Evolutionary conservation across 352 stramenopile species (phyloP).

Genomic region (Pythium brachiatum): DNA sequence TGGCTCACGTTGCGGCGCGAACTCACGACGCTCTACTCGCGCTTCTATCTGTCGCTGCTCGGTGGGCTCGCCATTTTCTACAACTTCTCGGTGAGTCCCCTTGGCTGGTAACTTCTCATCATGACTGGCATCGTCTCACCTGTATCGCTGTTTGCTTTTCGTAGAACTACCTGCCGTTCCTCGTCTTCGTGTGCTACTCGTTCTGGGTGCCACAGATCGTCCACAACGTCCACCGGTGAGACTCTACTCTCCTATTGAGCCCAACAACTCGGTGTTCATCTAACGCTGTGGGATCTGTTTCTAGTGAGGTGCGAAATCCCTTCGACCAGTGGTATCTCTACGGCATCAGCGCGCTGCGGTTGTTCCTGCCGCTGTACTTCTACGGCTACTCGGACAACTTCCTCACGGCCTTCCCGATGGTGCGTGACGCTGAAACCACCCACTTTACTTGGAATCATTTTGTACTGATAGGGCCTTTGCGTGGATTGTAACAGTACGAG

Average conservation of each 20-base stretch:
- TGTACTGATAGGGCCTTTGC: too few species aligned
- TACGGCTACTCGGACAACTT: conserved; percentile 95
- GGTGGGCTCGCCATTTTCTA: conserved; percentile 90
- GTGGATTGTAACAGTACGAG: conserved; percentile 48
- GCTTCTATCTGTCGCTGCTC: conserved; percentile 95
- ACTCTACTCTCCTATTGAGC: not conserved
- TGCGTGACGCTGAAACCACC: conserved; percentile 26
- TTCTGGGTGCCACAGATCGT: conserved; percentile 99
- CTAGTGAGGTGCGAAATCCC: conserved; percentile 89
- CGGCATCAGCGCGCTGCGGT: conserved; percentile 91
- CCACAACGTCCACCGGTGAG: conserved; percentile 89
- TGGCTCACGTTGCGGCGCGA: conserved; percentile 89
- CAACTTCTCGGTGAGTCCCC: conserved; percentile 70
- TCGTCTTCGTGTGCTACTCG: conserved; percentile 94
- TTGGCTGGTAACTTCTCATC: too few species aligned
- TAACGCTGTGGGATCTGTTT: conserved; percentile 1
- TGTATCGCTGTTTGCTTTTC: conserved; percentile 4
- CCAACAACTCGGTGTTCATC: too few species aligned
- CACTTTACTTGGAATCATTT: not conserved
- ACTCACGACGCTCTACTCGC: conserved; percentile 93
- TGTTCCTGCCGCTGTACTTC: conserved; percentile 96
- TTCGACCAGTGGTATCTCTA: conserved; percentile 95
- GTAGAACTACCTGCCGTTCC: conserved; percentile 83
- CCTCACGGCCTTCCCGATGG: conserved; percentile 77
- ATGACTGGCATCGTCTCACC: not conserved